Conservation (phyloP, 805 yeast species). For the Pichia californica region DNA sequence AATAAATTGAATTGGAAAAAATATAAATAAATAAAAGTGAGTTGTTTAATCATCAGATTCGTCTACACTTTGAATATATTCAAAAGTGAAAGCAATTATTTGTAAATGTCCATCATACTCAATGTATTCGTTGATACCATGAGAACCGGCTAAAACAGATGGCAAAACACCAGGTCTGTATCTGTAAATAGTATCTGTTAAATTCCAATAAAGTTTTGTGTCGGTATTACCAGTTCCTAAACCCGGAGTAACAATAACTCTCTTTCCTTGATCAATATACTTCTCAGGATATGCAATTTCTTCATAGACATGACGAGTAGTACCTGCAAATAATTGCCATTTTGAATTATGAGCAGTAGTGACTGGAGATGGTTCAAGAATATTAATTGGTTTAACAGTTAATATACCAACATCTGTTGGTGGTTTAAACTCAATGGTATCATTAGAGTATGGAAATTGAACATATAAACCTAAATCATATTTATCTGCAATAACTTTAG, state of each 20-base stretch:
- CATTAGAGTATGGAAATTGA: constrained; percentile 6
- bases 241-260: constrained; percentile 47
- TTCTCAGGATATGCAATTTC: constrained; percentile 34
- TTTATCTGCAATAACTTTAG: constrained; percentile 30
- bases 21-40: neutral
- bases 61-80: constrained; percentile 42
- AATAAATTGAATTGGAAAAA: neutral
- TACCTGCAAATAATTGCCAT: constrained; percentile 40
- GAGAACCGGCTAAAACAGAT: constrained; percentile 38
- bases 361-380: constrained; percentile 44
- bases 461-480: constrained; percentile 29
- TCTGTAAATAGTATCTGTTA: constrained; percentile 55
- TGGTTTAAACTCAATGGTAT: constrained; percentile 24
- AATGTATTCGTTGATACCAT: constrained; percentile 61
- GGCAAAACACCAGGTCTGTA: constrained; percentile 43
- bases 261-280: constrained; percentile 16
- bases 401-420: constrained; percentile 19
- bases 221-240: constrained; percentile 68
- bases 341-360: constrained; percentile 48
- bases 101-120: constrained; percentile 51
- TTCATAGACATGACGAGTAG: constrained; percentile 41
- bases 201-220: constrained; percentile 55
- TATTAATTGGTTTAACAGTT: constrained; percentile 13
- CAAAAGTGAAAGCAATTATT: constrained; percentile 48
- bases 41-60: constrained; percentile 10